Conservation (phyloP, 2,329 filamentous ascomycete species). For the Cladophialophora chaetospira region DNA sequence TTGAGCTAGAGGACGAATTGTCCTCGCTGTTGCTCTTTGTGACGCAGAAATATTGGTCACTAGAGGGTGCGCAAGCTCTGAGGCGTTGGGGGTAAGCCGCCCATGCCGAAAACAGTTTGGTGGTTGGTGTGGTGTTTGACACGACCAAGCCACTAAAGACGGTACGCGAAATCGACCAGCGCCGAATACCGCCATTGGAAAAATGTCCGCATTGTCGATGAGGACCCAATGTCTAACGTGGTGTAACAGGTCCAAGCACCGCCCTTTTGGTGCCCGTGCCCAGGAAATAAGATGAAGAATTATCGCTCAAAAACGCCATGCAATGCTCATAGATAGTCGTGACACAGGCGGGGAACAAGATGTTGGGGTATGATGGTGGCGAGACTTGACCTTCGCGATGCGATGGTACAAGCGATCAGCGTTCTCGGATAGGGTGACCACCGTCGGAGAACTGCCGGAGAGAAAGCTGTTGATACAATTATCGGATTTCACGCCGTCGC, state of each 20-base stretch:
- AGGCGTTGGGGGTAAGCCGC: conserved; percentile 13
- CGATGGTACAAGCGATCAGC: conserved; percentile 12
- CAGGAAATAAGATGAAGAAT: conserved; percentile 20
- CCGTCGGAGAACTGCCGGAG: conserved; percentile 10
- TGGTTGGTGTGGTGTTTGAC: background rate
- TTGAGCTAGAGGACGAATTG: background rate
- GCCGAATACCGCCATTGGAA: conserved; percentile 27
- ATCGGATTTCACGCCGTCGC: conserved; percentile 1
- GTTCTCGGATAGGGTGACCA: conserved; percentile 19
- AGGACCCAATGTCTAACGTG: conserved; percentile 31
- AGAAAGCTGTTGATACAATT: conserved; percentile 29
- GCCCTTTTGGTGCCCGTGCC: conserved; percentile 24
- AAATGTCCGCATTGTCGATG: conserved; percentile 26
- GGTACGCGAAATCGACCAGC: conserved; percentile 33
- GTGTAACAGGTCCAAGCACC: conserved; percentile 25
- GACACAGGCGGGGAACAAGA: conserved; percentile 26
- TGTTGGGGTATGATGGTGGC: conserved; percentile 11
- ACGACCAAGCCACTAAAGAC: conserved; percentile 14
- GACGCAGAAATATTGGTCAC: conserved; percentile 4
- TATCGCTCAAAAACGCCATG: conserved; percentile 33
- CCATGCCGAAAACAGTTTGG: conserved; percentile 5
- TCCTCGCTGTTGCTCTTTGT: conserved; percentile 1
- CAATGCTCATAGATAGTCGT: conserved; percentile 34
- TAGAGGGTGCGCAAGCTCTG: conserved; percentile 15
- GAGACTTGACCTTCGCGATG: conserved; percentile 7